Percentiles rank a stretch among this genome's conserved stretches.
Evolutionary conservation across 169 alveolate species (phyloP).

Genomic region (Toxoplasma gondii): DNA sequence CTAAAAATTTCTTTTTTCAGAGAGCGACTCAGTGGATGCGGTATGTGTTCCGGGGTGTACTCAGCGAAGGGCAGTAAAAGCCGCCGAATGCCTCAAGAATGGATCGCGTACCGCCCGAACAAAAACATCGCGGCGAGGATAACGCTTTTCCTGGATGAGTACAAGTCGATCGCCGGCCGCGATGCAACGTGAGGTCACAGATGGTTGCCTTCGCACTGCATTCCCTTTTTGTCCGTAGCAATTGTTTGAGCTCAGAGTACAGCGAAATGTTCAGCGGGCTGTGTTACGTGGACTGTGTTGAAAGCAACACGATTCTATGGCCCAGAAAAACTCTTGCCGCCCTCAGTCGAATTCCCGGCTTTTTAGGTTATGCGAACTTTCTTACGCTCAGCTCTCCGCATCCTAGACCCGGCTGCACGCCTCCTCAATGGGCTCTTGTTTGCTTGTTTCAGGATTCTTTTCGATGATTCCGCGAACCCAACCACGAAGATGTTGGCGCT

Average conservation of each 20-base stretch:
- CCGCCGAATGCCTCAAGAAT: constrained; percentile 9
- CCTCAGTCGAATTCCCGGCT: no score
- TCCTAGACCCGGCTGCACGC: no score
- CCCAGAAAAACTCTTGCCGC: no score
- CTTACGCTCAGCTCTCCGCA: no score
- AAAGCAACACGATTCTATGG: no score
- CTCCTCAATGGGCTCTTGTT: no score
- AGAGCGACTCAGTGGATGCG: background rate
- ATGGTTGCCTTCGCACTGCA: background rate
- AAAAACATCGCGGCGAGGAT: background rate
- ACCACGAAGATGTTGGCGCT: background rate
- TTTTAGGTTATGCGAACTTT: no score
- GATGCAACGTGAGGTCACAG: constrained; percentile 23
- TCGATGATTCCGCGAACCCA: background rate
- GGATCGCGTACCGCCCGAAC: constrained; percentile 13
- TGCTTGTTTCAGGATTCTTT: background rate
- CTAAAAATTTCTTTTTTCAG: no score
- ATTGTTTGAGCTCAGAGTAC: no score
- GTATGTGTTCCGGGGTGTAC: background rate
- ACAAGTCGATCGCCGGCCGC: constrained; percentile 40
- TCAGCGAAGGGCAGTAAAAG: constrained; percentile 25
- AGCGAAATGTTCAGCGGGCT: no score
- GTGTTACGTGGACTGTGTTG: no score
- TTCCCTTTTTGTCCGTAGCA: no score
- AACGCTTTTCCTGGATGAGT: constrained; percentile 31